Percentiles rank a stretch among this genome's conserved stretches.
Conservation (phyloP, 192 early-diverging fungal species). For the Chytriomyces sp. region DNA sequence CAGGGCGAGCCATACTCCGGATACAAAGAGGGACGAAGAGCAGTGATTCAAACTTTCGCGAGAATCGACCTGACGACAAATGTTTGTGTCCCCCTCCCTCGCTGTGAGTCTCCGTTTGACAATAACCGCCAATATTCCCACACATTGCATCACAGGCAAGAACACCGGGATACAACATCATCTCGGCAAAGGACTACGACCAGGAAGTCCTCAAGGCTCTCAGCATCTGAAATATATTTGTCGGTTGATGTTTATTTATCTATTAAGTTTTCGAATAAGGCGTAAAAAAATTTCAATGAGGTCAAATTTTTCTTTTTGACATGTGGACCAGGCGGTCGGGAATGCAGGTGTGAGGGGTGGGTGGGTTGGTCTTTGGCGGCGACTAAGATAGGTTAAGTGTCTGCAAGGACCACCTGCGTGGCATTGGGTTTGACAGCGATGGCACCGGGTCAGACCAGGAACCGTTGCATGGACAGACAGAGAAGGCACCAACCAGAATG, state of each 20-base stretch:
- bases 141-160: constrained; percentile 36
- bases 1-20: constrained; percentile 43
- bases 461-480: background rate
- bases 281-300: background rate
- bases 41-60: constrained; percentile 47
- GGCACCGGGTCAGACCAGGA: background rate
- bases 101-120: background rate
- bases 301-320: background rate
- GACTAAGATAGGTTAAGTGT: background rate
- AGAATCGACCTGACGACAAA: constrained; percentile 46
- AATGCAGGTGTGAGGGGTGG: too few relatives aligned
- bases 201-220: constrained; percentile 8
- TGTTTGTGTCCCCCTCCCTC: constrained; percentile 7
- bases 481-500: too few relatives aligned
- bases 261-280: background rate
- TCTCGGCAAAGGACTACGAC: constrained; percentile 32
- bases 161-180: constrained; percentile 47
- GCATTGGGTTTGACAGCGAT: background rate
- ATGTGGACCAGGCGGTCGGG: background rate
- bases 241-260: background rate
- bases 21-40: constrained; percentile 47
- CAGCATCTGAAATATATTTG: background rate
- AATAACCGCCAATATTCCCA: background rate
- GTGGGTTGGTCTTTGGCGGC: background rate
- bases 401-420: too few relatives aligned